Conservation (phyloP, 1,139 yeast genomes). For the Komagataea norvegica region DNA sequence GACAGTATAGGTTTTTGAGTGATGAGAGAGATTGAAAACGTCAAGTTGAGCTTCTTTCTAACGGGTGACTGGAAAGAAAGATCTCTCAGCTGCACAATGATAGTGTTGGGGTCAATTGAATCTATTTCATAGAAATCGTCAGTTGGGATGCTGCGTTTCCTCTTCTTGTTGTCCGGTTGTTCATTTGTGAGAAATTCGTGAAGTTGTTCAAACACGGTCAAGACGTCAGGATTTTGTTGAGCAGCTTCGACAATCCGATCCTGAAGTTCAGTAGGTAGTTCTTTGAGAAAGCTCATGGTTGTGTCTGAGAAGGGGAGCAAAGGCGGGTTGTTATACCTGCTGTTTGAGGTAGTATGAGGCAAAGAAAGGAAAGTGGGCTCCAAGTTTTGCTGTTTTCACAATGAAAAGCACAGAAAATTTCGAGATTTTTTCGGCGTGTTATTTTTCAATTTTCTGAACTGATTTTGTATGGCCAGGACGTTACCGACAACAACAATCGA, state of each 20-base stretch:
- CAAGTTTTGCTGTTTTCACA: too few species aligned
- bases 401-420: neutral
- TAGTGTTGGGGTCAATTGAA: conserved; percentile 32
- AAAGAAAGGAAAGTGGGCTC: too few species aligned
- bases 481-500: neutral
- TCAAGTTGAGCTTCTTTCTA: conserved; percentile 41
- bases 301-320: neutral
- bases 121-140: conserved; percentile 13
- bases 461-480: conserved; percentile 5
- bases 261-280: conserved; percentile 18
- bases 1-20: conserved; percentile 36
- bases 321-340: neutral
- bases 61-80: conserved; percentile 48
- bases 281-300: conserved; percentile 21
- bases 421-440: neutral
- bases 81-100: conserved; percentile 42
- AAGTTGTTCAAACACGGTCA: conserved; percentile 29
- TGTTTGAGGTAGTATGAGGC: too few species aligned
- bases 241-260: conserved; percentile 17
- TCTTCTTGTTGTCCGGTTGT: conserved; percentile 9
- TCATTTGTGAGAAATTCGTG: conserved; percentile 22
- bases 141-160: conserved; percentile 1
- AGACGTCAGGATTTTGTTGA: conserved; percentile 19
- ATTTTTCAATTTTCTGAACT: neutral
- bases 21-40: conserved; percentile 32